Conservation (phyloP, 257 asterid genomes). For the Solanum stenotomum region DNA sequence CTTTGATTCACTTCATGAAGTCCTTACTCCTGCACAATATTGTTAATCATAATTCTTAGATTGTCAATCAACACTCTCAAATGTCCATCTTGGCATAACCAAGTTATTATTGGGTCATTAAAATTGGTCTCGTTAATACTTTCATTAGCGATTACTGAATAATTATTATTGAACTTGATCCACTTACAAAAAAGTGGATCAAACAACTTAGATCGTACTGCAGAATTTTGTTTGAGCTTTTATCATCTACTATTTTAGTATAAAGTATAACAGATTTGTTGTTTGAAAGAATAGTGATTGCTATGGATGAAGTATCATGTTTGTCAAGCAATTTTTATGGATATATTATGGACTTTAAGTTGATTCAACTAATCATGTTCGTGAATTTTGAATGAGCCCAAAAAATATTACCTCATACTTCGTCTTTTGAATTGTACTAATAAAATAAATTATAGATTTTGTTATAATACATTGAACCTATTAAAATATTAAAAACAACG, state of each 20-base stretch:
- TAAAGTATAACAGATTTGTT: conserved; percentile 11
- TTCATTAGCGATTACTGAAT: not conserved
- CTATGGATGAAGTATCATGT: conserved; percentile 9
- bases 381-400: not conserved
- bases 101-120: conserved; percentile 16
- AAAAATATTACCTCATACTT: conserved; percentile 11
- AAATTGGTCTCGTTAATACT: not conserved
- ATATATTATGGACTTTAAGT: not conserved
- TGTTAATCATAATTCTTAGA: not conserved
- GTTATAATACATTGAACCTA: conserved; percentile 17
- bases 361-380: not conserved
- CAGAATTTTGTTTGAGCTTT: conserved; percentile 12
- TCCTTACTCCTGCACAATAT: conserved; percentile 7
- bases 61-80: conserved; percentile 8
- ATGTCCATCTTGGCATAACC: conserved; percentile 8
- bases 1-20: not conserved
- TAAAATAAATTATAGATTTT: conserved; percentile 12
- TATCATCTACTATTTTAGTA: not conserved
- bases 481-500: not conserved
- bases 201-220: not conserved
- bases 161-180: conserved; percentile 16
- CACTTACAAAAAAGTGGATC: conserved; percentile 9
- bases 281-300: conserved; percentile 3
- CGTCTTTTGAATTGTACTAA: conserved; percentile 15
- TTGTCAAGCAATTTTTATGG: not conserved